phyloP scores from a whole-genome alignment of 148 eudicot species.

The Vaccinium macrocarpon region DNA sequence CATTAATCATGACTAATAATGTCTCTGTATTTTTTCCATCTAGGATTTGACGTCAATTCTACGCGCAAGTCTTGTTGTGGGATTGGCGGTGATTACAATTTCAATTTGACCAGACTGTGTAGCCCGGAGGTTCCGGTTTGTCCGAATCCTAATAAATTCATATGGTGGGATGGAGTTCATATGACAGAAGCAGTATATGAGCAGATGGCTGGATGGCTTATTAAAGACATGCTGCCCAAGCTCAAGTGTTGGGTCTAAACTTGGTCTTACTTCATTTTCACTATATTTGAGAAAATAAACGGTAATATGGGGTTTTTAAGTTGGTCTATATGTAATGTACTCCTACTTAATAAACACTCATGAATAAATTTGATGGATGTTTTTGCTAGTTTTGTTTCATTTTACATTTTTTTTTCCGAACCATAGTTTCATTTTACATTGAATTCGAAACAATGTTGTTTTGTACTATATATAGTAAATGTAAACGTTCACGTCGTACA shows the following conservation, averaged over 20 bases:
- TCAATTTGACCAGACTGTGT: background rate
- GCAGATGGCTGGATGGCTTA: constrained; percentile 2
- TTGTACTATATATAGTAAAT: no score
- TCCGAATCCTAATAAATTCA: background rate
- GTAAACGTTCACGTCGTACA: no score
- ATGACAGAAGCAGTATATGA: background rate
- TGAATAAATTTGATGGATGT: no score
- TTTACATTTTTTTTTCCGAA: no score
- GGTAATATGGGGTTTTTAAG: background rate
- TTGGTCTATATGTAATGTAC: no score
- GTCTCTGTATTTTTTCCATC: background rate
- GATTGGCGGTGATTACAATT: constrained; percentile 12
- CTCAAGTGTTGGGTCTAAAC: background rate
- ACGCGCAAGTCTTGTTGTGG: constrained; percentile 16
- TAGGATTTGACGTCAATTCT: constrained; percentile 13
- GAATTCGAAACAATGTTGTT: no score
- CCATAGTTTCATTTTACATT: no score
- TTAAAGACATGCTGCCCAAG: background rate
- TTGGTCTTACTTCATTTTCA: background rate
- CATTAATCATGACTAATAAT: background rate
- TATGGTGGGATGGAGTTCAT: constrained; percentile 21
- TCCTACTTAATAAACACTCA: no score
- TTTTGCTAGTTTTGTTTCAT: no score
- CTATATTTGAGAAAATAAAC: background rate
- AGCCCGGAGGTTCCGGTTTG: constrained; percentile 7